Evolutionary conservation across 1,284 basidiomycete genomes (phyloP).

Genomic region (Garcileccinum viscosum): DNA sequence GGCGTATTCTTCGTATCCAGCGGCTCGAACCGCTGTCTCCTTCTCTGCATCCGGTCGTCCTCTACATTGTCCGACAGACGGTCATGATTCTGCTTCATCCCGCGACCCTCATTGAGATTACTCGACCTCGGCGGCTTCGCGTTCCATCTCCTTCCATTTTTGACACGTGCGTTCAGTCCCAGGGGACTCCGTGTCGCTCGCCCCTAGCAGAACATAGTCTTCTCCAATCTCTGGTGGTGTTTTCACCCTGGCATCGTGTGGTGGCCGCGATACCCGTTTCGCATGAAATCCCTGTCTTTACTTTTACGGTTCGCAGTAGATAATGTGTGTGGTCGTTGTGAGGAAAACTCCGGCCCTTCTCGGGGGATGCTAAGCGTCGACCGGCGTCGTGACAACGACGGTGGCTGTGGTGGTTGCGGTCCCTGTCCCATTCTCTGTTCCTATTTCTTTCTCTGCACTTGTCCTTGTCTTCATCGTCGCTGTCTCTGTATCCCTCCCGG

Average conservation of each 20-base stretch:
- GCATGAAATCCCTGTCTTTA: too few species aligned
- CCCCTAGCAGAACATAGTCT: conserved; percentile 68
- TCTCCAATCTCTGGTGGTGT: conserved; percentile 44
- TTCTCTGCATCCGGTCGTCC: conserved; percentile 47
- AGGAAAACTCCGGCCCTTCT: not conserved
- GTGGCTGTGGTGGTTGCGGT: not conserved
- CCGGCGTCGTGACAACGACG: not conserved
- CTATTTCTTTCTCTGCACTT: not conserved
- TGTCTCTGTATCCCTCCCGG: conserved; percentile 11
- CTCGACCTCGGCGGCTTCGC: conserved; percentile 40
- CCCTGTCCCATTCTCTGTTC: conserved; percentile 12
- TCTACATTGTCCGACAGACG: conserved; percentile 47
- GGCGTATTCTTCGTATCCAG: conserved; percentile 70
- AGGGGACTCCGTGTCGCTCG: conserved; percentile 40
- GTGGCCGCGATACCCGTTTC: conserved; percentile 11
- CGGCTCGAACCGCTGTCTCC: conserved; percentile 54
- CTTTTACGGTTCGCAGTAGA: too few species aligned
- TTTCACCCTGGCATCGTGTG: conserved; percentile 13
- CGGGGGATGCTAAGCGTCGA: conserved; percentile 23
- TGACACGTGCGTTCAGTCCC: conserved; percentile 28
- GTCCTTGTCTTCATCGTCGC: conserved; percentile 1
- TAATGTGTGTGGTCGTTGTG: too few species aligned
- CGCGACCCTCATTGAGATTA: conserved; percentile 30
- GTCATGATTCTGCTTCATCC: conserved; percentile 51
- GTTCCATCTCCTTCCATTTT: conserved; percentile 40